phyloP scores from a whole-genome alignment of 768 basidiomycete genomes.

The Suillus decipiens region DNA sequence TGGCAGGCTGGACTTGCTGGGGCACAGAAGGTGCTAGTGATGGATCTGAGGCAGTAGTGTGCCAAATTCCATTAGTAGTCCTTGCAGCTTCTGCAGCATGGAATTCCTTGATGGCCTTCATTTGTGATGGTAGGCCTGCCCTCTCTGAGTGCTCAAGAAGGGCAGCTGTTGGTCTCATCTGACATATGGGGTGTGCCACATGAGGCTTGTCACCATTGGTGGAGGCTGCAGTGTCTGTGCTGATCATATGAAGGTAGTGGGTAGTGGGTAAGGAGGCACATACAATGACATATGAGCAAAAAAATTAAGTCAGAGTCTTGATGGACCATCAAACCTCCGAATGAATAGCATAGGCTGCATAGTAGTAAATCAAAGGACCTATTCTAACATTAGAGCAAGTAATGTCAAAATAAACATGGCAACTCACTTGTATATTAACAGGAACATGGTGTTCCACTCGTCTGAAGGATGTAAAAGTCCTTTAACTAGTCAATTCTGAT shows the following conservation, averaged over 20 bases:
- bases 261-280: background rate
- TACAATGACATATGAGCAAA: background rate
- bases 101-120: background rate
- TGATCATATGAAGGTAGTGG: too few relatives aligned
- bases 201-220: too few relatives aligned
- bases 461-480: background rate
- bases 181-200: background rate
- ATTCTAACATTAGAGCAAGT: background rate
- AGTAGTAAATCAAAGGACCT: background rate
- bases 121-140: background rate
- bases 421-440: background rate
- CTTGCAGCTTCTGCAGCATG: background rate
- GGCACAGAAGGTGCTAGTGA: background rate
- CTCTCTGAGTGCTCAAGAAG: background rate
- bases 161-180: background rate
- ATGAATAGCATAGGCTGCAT: background rate
- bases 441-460: background rate
- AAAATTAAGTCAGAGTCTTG: background rate
- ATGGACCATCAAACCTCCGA: background rate
- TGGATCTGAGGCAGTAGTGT: background rate
- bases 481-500: background rate
- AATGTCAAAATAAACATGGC: background rate
- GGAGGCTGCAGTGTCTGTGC: too few relatives aligned
- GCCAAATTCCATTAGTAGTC: background rate
- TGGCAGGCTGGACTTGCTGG: background rate